A percentile compares a stretch with the other conserved stretches of the same genome.
Conservation (phyloP, 192 early-diverging fungal genomes). For the Phlyctochytrium planicorne region DNA sequence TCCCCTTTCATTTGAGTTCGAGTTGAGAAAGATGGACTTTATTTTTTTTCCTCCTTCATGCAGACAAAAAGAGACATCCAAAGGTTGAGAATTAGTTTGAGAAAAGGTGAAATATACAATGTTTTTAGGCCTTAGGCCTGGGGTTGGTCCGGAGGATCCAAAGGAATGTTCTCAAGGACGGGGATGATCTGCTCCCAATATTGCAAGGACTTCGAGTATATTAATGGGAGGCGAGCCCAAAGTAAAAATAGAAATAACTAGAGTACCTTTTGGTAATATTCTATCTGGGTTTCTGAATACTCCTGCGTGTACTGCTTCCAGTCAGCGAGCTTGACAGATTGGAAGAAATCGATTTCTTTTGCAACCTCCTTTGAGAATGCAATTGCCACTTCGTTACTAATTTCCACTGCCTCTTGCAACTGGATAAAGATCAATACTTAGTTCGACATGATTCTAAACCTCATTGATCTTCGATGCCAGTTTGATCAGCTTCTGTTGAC, state of each 20-base stretch:
- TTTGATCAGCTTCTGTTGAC: constrained; percentile 76
- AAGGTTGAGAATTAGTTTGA: too few species aligned
- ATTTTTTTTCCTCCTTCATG: too few species aligned
- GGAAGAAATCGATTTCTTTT: constrained; percentile 85
- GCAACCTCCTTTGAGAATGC: constrained; percentile 75
- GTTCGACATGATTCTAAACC: constrained; percentile 37
- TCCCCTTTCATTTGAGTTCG: too few species aligned
- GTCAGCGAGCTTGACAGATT: constrained; percentile 74
- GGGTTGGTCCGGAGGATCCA: constrained; percentile 15
- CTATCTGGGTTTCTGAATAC: constrained; percentile 77
- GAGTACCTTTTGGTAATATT: constrained; percentile 75
- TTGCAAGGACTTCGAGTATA: constrained; percentile 51
- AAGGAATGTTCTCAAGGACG: constrained; percentile 60
- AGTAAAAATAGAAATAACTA: neutral
- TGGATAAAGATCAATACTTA: constrained; percentile 34
- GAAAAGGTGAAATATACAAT: too few species aligned
- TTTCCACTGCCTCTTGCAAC: constrained; percentile 80
- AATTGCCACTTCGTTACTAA: constrained; percentile 66
- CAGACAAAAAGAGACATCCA: too few species aligned
- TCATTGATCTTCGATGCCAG: constrained; percentile 71
- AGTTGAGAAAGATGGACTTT: too few species aligned
- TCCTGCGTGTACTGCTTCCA: constrained; percentile 73
- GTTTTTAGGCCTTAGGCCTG: too few species aligned
- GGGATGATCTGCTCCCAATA: constrained; percentile 88
- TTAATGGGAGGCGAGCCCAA: neutral